Evolutionary conservation across 2,329 filamentous ascomycete species (phyloP), one percentile per base, ranked within the genome.

Genomic region (Neofusicoccum cordaticola): DNA sequence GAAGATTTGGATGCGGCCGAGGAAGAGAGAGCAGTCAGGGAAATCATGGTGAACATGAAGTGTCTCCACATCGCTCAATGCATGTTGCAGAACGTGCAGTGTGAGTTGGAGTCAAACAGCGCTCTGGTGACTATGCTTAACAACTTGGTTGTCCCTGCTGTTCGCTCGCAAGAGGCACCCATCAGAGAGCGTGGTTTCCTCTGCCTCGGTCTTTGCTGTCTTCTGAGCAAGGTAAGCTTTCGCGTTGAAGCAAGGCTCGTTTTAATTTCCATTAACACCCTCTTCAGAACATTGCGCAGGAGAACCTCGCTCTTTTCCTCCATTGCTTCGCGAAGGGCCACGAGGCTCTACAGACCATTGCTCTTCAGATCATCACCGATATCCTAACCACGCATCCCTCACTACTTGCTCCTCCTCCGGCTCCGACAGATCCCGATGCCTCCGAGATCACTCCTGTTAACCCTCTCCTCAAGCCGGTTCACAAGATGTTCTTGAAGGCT

Each of bases 31-130:
- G 92, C 91, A 1, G 87, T 97, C 69, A 89, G 87, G 69, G 93
- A 97, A 78, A 95, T 97, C 73, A 88, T 97, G 82, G 90, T 98
- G 76, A 98, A 98, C 81, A 93, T 97, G 87, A 98, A 98, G 80
- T 98, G 95, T 77, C 84, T 99, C 67, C 91, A 97, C 74, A 97
- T 99, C 69, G 93, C 96, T 31, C 92, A 97, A 77, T 98, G 93
- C 82, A 97, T 98, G 91, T 85, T 99, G 60, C 89, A 96, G 74
- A 97, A 98, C 73, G 92, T 99, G 9, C 85, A 91, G 62, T 92
- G 92, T 66, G 91, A 91, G 72, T 82, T 98, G 42, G 93, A 97
- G 77, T 86, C 93, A 69, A 97, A 97, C 74, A 88, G 90, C 65
- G 90, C 96, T 73, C 81, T 98, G n/a, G 92, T 96, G 3, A 91